These are phyloP conservation scores for Basipetospora chlamydospora DNA, from an alignment of 2,329 filamentous ascomycete species.

Conservation along the genomic window DNA sequence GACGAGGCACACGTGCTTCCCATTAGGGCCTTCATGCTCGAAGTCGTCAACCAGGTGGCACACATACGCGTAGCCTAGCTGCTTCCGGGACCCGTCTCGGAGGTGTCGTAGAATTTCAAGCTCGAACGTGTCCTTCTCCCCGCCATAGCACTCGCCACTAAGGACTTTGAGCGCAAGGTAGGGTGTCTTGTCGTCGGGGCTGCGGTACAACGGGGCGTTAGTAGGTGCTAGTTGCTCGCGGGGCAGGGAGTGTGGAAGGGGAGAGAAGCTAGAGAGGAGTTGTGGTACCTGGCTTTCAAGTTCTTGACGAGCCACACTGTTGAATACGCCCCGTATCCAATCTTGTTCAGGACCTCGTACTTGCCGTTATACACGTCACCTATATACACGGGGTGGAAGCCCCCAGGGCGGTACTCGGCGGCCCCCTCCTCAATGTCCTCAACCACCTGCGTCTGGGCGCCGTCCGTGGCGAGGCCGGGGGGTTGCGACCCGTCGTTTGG, in stretches of 20 bases:
- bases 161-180: conserved; percentile 16
- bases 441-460: no score
- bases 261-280: no score
- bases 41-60: conserved; percentile 18
- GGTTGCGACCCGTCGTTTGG: no score
- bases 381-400: conserved; percentile 18
- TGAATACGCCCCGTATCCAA: conserved; percentile 23
- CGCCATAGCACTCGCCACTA: conserved; percentile 9
- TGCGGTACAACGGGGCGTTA: no score
- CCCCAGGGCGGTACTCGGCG: conserved; percentile 12
- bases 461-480: no score
- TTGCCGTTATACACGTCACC: conserved; percentile 18
- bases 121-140: conserved; percentile 9
- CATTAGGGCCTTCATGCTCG: conserved; percentile 13
- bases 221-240: no score
- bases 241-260: no score
- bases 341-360: conserved; percentile 22
- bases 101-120: conserved; percentile 10
- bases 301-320: conserved; percentile 23
- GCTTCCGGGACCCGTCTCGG: conserved; percentile 5
- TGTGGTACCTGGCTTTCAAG: no score
- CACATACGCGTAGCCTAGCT: conserved; percentile 16
- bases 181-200: no score
- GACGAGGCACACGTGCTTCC: conserved; percentile 20
- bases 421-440: conserved; percentile 12